Evolutionary conservation across 2,329 filamentous ascomycete genomes (phyloP), one percentile per base, ranked within the genome.

Genomic region (Colletotrichum sidae): DNA sequence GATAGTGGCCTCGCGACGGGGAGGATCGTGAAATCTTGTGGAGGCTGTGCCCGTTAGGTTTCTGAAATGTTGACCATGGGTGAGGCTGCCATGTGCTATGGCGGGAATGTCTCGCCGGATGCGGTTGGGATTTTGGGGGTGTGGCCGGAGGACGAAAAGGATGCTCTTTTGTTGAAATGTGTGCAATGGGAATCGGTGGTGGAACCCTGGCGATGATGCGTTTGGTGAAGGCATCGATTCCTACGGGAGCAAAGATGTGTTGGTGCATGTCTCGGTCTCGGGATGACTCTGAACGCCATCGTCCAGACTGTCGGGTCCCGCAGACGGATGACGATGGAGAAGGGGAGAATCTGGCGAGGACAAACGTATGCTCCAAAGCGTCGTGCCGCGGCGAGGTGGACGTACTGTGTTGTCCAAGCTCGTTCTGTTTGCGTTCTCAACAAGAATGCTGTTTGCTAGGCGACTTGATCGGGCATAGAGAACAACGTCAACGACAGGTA

Each of bases 51-150:
- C 58, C 41, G 46, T 65, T 56, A 47, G 62, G 37, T 60, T 47
- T 47, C 13, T 47, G 33, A 25, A 35, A 35, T 47, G 62, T 47
- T 41, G 52, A 52, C 55, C 34, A 65, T 37, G 56, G 50, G 55
- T 50, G 39, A 62, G 62, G 62, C 62, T 65, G 62, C 62, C 62
- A 65, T 60, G 62, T 65, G 62, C 39, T 57, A 45, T 65, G 58
- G 46, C 47, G 57, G 41, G 25, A 15, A 33, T 56, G 62, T 56
- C 46, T 62, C 58, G 51, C 62, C 62, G 62, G 46, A 65, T 62
- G 58, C 62, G 62, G 57, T 11, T 42, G 15, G 58, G 37, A 17
- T 12, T 39, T 52, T 35, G 38, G 50, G 17, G 46, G 34, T 51
- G 46, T 3, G 47, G 42, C 50, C 44, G 39, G 46, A 12, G 47